These are phyloP conservation scores for Alternaria brassicae DNA, from an alignment of 2,329 filamentous ascomycete species.

Conservation along the genomic window DNA sequence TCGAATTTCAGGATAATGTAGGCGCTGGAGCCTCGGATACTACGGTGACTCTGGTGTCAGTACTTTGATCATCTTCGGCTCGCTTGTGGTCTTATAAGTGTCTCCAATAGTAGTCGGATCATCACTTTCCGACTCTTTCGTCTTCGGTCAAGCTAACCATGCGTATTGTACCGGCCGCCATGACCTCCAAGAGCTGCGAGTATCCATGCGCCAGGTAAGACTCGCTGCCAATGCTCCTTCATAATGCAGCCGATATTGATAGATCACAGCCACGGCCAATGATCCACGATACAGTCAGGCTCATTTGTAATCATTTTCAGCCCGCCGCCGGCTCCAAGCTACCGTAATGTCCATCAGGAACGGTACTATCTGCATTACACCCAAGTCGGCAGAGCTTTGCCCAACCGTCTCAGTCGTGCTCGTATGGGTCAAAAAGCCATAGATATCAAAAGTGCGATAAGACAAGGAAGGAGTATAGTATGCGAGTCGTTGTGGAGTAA, in stretches of 20 bases:
- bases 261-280: neutral
- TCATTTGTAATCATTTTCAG: conserved; percentile 19
- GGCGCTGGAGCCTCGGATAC: too few species aligned
- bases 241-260: conserved; percentile 2
- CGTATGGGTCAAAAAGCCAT: conserved; percentile 8
- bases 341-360: conserved; percentile 1
- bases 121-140: neutral
- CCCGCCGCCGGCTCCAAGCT: conserved; percentile 19
- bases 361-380: neutral
- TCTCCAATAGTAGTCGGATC: neutral
- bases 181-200: conserved; percentile 26
- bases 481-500: neutral
- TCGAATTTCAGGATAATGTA: neutral
- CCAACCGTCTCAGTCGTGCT: neutral
- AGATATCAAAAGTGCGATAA: conserved; percentile 1
- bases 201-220: conserved; percentile 13
- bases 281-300: conserved; percentile 9
- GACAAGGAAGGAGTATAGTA: conserved; percentile 15
- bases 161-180: conserved; percentile 16
- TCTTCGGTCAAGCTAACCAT: neutral
- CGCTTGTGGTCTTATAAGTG: neutral
- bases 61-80: neutral
- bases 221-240: conserved; percentile 6
- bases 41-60: neutral
- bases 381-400: conserved; percentile 1